Evolutionary conservation across 164 flowering plant species (phyloP).

Genomic region (Liriodendron chinense): DNA sequence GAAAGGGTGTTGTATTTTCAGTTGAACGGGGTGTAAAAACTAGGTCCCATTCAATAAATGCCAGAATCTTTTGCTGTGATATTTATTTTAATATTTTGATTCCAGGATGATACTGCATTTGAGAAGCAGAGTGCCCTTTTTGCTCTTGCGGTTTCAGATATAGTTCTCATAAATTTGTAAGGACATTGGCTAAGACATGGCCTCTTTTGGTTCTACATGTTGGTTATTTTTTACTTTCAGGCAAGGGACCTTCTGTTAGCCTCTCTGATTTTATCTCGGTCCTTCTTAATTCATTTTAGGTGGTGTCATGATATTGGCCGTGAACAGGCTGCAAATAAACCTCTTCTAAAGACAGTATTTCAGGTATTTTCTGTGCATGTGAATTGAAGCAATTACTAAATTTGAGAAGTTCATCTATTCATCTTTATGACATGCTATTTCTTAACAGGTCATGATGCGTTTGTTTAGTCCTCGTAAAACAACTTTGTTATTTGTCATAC

Average conservation of each 20-base stretch:
- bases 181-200: constrained; percentile 18
- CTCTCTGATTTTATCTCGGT: neutral
- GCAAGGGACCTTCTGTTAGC: neutral
- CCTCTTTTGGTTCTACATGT: neutral
- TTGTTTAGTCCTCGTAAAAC: constrained; percentile 97
- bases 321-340: constrained; percentile 98
- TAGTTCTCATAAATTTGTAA: constrained; percentile 96
- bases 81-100: constrained; percentile 8
- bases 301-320: constrained; percentile 99
- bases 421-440: constrained; percentile 10
- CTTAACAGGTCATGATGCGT: constrained; percentile 90
- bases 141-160: constrained; percentile 97
- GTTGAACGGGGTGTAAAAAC: neutral
- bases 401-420: constrained; percentile 6
- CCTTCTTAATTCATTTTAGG: constrained; percentile 40
- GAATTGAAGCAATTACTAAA: neutral
- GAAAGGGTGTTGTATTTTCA: neutral
- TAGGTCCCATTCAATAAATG: neutral
- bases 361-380: constrained; percentile 46
- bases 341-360: constrained; percentile 91
- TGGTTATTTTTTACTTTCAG: neutral
- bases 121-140: constrained; percentile 99
- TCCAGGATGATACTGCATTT: constrained; percentile 95
- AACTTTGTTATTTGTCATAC: constrained; percentile 90
- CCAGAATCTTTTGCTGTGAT: neutral